These are phyloP conservation scores for Albophoma yamanashiensis DNA, from an alignment of 2,329 filamentous ascomycete species.

Conservation along the genomic window DNA sequence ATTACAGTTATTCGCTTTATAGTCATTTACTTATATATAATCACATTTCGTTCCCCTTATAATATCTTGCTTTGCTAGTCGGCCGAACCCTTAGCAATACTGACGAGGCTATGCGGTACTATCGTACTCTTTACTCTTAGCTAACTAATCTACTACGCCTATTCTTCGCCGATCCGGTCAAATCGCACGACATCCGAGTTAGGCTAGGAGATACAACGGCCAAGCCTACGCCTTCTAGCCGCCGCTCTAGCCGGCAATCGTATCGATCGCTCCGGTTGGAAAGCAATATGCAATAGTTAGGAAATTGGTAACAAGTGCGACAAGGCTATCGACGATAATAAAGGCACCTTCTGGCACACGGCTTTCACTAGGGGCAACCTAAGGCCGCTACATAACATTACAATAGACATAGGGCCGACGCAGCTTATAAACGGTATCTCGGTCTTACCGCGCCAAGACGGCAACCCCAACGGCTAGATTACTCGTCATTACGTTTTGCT, in stretches of 20 bases:
- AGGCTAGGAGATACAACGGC: background rate
- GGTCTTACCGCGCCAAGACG: conserved; percentile 17
- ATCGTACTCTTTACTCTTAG: background rate
- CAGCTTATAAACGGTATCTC: conserved; percentile 18
- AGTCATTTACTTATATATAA: no score
- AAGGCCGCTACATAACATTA: conserved; percentile 16
- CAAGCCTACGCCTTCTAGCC: background rate
- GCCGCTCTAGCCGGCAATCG: background rate
- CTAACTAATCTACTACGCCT: background rate
- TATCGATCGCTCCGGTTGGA: conserved; percentile 11
- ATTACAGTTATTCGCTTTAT: background rate
- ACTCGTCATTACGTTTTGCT: conserved; percentile 15
- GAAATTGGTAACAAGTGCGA: conserved; percentile 15
- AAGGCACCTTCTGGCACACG: conserved; percentile 19
- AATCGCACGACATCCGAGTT: background rate
- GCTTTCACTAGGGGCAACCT: background rate
- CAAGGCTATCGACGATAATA: conserved; percentile 16
- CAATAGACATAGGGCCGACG: conserved; percentile 16
- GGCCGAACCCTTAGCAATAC: background rate
- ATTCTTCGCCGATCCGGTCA: background rate
- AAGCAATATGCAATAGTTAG: conserved; percentile 15
- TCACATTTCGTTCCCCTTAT: background rate
- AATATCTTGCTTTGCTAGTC: background rate
- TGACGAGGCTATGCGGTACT: background rate
- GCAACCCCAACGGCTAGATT: conserved; percentile 15